Percentiles rank a stretch among this genome's conserved stretches.
Evolutionary conservation across 495 filamentous ascomycete species (phyloP).

Genomic region (Acidomyces sp.): DNA sequence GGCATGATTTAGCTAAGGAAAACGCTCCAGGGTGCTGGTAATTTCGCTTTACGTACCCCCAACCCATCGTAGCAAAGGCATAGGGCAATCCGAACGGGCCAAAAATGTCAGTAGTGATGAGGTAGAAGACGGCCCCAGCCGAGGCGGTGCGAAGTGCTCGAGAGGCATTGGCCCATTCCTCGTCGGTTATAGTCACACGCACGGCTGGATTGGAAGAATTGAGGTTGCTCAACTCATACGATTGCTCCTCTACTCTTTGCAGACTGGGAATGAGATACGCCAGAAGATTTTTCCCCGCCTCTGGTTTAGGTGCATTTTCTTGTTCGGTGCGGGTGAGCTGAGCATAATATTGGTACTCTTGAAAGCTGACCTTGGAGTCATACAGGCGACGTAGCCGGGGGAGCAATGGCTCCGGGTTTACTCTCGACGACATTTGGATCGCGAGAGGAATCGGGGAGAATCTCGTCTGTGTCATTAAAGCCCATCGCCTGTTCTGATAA

Average conservation of each 20-base stretch:
- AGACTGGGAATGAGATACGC: too few species aligned
- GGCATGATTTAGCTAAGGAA: too few species aligned
- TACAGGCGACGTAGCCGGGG: too few species aligned
- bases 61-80: slow-evolving; percentile 34
- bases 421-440: too few species aligned
- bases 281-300: slow-evolving; percentile 6
- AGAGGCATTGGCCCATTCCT: slow-evolving; percentile 23
- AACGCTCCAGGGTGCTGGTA: too few species aligned
- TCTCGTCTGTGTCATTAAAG: too few species aligned
- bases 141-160: slow-evolving; percentile 36
- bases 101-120: slow-evolving; percentile 52
- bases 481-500: too few species aligned
- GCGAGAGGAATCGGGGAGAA: too few species aligned
- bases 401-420: too few species aligned
- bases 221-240: not conserved
- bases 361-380: slow-evolving; percentile 22
- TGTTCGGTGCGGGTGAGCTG: slow-evolving; percentile 34
- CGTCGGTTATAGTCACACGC: slow-evolving; percentile 1
- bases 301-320: slow-evolving; percentile 1
- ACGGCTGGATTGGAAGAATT: not conserved
- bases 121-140: slow-evolving; percentile 41
- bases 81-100: too few species aligned
- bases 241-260: too few species aligned
- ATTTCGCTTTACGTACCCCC: too few species aligned
- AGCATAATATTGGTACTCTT: slow-evolving; percentile 41